A percentile compares a stretch with the other conserved stretches of the same genome.
Conservation (phyloP, 1,139 yeast genomes). For the Lodderomyces parapsilosis region DNA sequence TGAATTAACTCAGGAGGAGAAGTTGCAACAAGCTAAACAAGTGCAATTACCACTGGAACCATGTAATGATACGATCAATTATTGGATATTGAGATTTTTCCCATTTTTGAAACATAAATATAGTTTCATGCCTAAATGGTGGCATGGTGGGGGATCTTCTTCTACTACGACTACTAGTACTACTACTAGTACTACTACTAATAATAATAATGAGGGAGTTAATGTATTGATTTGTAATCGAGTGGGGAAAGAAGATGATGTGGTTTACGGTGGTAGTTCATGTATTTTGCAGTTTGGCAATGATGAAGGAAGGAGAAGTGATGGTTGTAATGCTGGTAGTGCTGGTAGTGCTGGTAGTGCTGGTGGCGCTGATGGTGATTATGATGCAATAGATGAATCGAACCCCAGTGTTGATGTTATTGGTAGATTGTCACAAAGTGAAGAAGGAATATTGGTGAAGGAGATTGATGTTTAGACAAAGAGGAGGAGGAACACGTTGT, state of each 20-base stretch:
- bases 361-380: constrained; percentile 16
- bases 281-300: constrained; percentile 52
- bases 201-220: too few species aligned
- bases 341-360: too few species aligned
- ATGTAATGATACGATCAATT: constrained; percentile 31
- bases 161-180: too few species aligned
- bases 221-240: constrained; percentile 63
- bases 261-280: constrained; percentile 74
- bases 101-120: constrained; percentile 55
- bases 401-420: constrained; percentile 53
- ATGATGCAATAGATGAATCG: constrained; percentile 22
- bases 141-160: constrained; percentile 5
- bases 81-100: constrained; percentile 74
- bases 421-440: constrained; percentile 59
- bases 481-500: background rate
- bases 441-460: constrained; percentile 60
- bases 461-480: constrained; percentile 43
- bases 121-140: constrained; percentile 27
- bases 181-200: too few species aligned
- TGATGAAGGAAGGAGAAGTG: constrained; percentile 8
- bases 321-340: constrained; percentile 16
- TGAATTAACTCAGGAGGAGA: constrained; percentile 4
- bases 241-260: constrained; percentile 68
- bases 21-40: constrained; percentile 6
- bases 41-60: constrained; percentile 15